Evolutionary conservation across 2,329 filamentous ascomycete genomes (phyloP).

Genomic region (Fusarium sp.): DNA sequence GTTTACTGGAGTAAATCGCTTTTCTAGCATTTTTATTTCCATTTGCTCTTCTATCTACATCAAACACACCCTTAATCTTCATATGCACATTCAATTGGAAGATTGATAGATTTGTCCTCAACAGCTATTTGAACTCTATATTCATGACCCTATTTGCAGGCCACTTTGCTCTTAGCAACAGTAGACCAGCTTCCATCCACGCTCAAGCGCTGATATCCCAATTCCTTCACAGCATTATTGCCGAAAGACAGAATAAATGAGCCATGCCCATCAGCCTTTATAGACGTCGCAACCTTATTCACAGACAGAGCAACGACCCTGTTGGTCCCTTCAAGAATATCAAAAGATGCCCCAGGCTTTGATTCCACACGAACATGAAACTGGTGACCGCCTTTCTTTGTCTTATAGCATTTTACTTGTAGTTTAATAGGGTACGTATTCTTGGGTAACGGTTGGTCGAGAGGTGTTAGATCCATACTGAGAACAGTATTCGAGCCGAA

Average conservation of each 20-base stretch:
- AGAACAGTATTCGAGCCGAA: slow-evolving; percentile 50
- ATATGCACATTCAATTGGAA: too few relatives aligned
- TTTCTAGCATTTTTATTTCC: too few relatives aligned
- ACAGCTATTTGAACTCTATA: too few relatives aligned
- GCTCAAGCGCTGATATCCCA: slow-evolving; percentile 33
- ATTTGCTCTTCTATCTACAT: too few relatives aligned
- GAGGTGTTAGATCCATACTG: slow-evolving; percentile 49
- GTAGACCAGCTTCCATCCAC: slow-evolving; percentile 35
- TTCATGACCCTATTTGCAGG: slow-evolving; percentile 2
- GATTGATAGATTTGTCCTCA: too few relatives aligned
- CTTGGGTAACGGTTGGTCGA: slow-evolving; percentile 51
- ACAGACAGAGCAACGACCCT: slow-evolving; percentile 29
- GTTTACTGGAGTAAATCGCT: too few relatives aligned
- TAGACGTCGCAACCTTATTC: neutral
- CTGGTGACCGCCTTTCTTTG: neutral
- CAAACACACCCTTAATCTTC: too few relatives aligned
- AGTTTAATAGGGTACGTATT: slow-evolving; percentile 50
- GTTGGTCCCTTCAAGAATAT: slow-evolving; percentile 35
- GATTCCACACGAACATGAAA: slow-evolving; percentile 23
- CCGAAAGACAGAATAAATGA: slow-evolving; percentile 21
- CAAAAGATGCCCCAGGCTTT: slow-evolving; percentile 27
- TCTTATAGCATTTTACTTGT: slow-evolving; percentile 23
- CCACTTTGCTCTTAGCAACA: neutral
- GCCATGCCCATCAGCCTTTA: neutral
- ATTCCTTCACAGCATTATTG: neutral